phyloP scores from a whole-genome alignment of 192 early-diverging fungal species.

The Linnemannia schmuckeri region DNA sequence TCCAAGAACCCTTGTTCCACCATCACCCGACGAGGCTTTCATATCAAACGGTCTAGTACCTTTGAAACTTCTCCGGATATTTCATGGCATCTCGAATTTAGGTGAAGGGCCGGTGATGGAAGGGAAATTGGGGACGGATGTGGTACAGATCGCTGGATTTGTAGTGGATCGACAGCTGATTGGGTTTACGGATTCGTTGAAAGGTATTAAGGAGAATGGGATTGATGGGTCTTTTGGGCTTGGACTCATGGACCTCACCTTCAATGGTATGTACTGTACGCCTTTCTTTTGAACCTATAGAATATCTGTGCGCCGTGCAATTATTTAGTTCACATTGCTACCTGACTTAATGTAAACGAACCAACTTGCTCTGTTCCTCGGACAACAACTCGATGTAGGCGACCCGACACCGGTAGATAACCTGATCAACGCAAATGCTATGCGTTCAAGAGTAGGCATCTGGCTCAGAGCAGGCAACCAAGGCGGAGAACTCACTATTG shows the following conservation, averaged over 20 bases:
- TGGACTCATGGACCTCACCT: slow-evolving; percentile 18
- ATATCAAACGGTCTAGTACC: slow-evolving; percentile 15
- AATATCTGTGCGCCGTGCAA: background rate
- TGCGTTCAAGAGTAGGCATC: slow-evolving; percentile 21
- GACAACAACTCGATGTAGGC: background rate
- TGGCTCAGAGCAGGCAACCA: slow-evolving; percentile 23
- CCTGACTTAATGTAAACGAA: background rate
- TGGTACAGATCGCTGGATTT: slow-evolving; percentile 63
- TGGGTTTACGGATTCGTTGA: slow-evolving; percentile 65
- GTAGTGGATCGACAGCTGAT: slow-evolving; percentile 66
- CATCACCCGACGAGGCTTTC: slow-evolving; percentile 22
- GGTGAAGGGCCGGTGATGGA: slow-evolving; percentile 37
- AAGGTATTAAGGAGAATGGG: slow-evolving; percentile 56
- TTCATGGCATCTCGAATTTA: slow-evolving; percentile 41
- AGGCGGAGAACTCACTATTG: slow-evolving; percentile 31
- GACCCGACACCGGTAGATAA: slow-evolving; percentile 21
- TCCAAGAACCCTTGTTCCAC: slow-evolving; percentile 14
- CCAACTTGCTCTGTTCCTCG: background rate
- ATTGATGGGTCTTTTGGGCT: slow-evolving; percentile 75
- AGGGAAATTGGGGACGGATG: slow-evolving; percentile 52
- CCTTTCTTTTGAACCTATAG: background rate
- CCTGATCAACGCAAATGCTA: slow-evolving; percentile 3
- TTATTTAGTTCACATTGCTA: background rate
- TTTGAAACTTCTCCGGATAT: slow-evolving; percentile 3
- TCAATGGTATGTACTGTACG: background rate